A percentile compares a stretch with the other conserved stretches of the same genome.
Conservation (phyloP, 352 stramenopile species). For the Phytopythium mirpurense region DNA sequence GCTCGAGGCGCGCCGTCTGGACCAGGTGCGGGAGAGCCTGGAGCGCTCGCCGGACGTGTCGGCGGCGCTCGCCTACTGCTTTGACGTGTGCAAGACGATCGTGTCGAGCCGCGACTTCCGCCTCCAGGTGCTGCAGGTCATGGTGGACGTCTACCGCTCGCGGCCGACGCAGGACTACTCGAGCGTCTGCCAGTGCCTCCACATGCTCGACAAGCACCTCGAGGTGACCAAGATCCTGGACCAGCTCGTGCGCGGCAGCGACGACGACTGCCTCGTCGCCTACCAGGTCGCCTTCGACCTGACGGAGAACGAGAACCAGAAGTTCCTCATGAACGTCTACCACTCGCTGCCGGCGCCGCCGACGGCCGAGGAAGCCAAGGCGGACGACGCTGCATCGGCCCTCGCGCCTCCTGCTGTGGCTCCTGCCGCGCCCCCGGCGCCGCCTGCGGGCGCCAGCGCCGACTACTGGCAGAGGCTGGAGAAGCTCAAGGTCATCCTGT, state of each 20-base stretch:
- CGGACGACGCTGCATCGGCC: constrained; percentile 18
- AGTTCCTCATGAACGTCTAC: constrained; percentile 94
- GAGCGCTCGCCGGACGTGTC: constrained; percentile 66
- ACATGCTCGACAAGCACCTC: constrained; percentile 81
- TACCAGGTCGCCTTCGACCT: constrained; percentile 99
- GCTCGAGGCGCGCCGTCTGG: constrained; percentile 91
- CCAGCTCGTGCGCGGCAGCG: constrained; percentile 67
- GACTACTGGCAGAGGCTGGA: constrained; percentile 82
- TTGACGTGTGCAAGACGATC: constrained; percentile 91
- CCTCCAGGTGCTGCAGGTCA: constrained; percentile 91
- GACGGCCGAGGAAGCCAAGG: constrained; percentile 35
- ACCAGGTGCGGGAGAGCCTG: constrained; percentile 92
- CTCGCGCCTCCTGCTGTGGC: constrained; percentile 21
- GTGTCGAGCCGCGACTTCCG: constrained; percentile 93
- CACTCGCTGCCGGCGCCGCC: constrained; percentile 68
- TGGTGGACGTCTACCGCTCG: constrained; percentile 82
- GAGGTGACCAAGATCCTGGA: constrained; percentile 88
- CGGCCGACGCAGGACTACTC: constrained; percentile 65
- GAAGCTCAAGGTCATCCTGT: constrained; percentile 87
- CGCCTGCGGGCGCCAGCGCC: constrained; percentile 37
- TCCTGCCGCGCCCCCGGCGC: constrained; percentile 20
- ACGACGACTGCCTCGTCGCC: constrained; percentile 85
- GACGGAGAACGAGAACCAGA: constrained; percentile 97
- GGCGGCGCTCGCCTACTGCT: constrained; percentile 88
- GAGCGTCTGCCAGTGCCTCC: constrained; percentile 81